Conservation (phyloP, 441 rosid species). For the Erysimum cheiri region DNA sequence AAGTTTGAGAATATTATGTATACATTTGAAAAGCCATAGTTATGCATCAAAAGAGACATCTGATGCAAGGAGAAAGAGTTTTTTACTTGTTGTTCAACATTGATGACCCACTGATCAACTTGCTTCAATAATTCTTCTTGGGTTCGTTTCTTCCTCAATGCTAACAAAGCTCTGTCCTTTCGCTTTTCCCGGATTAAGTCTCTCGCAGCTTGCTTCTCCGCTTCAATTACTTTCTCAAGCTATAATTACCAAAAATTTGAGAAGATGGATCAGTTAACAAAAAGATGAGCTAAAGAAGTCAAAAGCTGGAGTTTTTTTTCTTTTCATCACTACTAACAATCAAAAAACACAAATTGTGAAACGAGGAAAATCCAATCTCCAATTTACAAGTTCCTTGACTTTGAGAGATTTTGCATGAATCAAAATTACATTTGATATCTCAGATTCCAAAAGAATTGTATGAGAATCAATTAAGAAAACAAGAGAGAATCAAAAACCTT, state of each 20-base stretch:
- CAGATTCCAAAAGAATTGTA: slow-evolving; percentile 12
- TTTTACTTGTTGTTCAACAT: slow-evolving; percentile 92
- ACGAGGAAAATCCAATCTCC: not conserved
- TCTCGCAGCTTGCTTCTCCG: slow-evolving; percentile 86
- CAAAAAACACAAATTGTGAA: not conserved
- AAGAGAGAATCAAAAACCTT: slow-evolving; percentile 54
- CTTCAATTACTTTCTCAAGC: slow-evolving; percentile 88
- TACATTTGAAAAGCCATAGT: slow-evolving; percentile 2
- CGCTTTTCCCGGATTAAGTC: slow-evolving; percentile 81
- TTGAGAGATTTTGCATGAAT: not conserved
- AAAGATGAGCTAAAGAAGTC: not conserved
- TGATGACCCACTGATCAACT: slow-evolving; percentile 91
- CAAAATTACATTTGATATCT: not conserved
- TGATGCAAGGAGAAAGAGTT: slow-evolving; percentile 1
- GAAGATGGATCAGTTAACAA: slow-evolving; percentile 8
- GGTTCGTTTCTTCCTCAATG: slow-evolving; percentile 87
- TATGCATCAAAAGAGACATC: not conserved
- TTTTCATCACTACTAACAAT: not conserved
- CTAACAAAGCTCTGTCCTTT: slow-evolving; percentile 86
- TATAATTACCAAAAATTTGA: slow-evolving; percentile 34
- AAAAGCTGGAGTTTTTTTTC: not conserved
- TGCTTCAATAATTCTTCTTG: slow-evolving; percentile 90
- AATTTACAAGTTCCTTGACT: not conserved
- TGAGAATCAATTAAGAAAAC: slow-evolving; percentile 2
- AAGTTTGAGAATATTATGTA: not conserved